Evolutionary conservation across 225 moss, liverwort and hornwort species (phyloP), one percentile per base, ranked within the genome.

Genomic region (Polytrichum formosum): DNA sequence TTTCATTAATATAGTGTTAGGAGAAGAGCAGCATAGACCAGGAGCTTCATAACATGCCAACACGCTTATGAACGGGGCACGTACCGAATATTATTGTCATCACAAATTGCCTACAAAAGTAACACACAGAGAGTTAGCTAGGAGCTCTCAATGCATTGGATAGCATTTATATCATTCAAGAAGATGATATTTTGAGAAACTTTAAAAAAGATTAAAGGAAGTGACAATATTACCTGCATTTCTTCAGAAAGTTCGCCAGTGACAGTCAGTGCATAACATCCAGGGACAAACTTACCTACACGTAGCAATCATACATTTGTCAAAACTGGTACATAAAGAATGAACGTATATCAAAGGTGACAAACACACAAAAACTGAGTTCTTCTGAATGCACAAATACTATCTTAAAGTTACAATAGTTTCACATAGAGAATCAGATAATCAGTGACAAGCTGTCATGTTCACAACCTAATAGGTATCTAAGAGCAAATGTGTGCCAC

Each of bases 241-340:
- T 97, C 97, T 74, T 97, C 91, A 59, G 90, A 92, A 27, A 97
- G 77, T 77, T 88, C 90, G 58, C 92, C 94, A 65, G 92, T 98
- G 18, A 94, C 92, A 53, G 94, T 90, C 13, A 98, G 88, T 16
- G 94, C 94, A 23, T 94, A 94, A 72, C 97, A 98, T 29, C 94
- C 92, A 70, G 97, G 92, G 46, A 82, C 83, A 80, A 87, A 98
- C 67, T 98, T 98, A 79, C 93, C 96, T 97, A 85, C 61, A 77
- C 67, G 68, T 33, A 61, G 8, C 60, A 78, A 18, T 16, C 28
- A 16, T 46, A 46, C 10, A 46, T 13, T 46, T 46, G 46, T 46
- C 46, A 46, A 13, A 46, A 46, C 46, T 16, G 46, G 4, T 16
- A 46, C 46, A 46, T 46, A 46, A 46, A 46, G 46, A 31, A 46